Evolutionary conservation across 1,139 yeast genomes (phyloP).

Genomic region (Saccharomyces hybrid): DNA sequence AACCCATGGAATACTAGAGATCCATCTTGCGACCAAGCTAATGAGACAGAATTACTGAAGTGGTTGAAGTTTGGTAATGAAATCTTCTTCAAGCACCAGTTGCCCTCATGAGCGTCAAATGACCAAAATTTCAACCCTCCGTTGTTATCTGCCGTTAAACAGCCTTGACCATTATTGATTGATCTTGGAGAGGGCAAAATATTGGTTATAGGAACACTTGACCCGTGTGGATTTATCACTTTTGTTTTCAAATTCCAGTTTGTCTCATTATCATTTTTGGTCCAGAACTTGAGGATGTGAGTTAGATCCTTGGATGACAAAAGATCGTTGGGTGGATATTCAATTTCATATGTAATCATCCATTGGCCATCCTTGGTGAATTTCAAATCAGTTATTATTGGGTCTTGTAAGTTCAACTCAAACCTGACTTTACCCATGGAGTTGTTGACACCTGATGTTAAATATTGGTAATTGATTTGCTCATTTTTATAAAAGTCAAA

Average conservation of each 20-base stretch:
- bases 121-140: conserved; percentile 86
- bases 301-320: conserved; percentile 62
- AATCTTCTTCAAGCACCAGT: conserved; percentile 31
- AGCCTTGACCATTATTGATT: conserved; percentile 43
- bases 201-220: conserved; percentile 47
- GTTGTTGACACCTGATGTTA: conserved; percentile 55
- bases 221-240: conserved; percentile 82
- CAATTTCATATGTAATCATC: conserved; percentile 85
- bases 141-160: conserved; percentile 67
- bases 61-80: conserved; percentile 30
- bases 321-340: conserved; percentile 57
- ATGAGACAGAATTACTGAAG: conserved; percentile 40
- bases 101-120: conserved; percentile 40
- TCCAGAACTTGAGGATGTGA: conserved; percentile 83
- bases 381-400: conserved; percentile 52
- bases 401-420: conserved; percentile 67
- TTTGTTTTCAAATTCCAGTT: conserved; percentile 76
- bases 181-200: conserved; percentile 48
- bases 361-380: conserved; percentile 72
- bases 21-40: conserved; percentile 71
- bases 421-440: conserved; percentile 82
- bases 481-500: conserved; percentile 70
- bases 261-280: conserved; percentile 33
- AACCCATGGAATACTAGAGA: conserved; percentile 68
- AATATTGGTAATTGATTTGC: conserved; percentile 60